These are phyloP conservation scores for Yamadazyma siamensis DNA, from an alignment of 1,139 yeast species.

Conservation along the genomic window DNA sequence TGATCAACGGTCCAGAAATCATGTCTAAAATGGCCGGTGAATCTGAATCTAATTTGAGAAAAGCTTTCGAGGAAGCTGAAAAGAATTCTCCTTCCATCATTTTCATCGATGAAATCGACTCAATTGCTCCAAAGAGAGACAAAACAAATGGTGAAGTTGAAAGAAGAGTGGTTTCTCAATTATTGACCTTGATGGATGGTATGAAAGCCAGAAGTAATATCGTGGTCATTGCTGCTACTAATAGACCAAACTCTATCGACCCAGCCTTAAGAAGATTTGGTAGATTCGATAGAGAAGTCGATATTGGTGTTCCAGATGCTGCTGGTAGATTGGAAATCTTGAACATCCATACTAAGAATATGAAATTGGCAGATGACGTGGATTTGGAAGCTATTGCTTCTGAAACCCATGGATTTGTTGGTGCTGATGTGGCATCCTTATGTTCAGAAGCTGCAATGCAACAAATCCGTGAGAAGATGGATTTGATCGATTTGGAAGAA, in stretches of 20 bases:
- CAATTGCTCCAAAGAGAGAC: conserved; percentile 99
- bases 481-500: conserved; percentile 92
- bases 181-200: conserved; percentile 97
- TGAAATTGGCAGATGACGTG: conserved; percentile 94
- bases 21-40: conserved; percentile 99
- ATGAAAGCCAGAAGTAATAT: conserved; percentile 98
- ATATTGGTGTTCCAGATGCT: conserved; percentile 98
- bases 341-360: conserved; percentile 84
- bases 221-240: conserved; percentile 86
- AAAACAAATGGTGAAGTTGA: conserved; percentile 98
- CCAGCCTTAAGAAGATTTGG: conserved; percentile 99
- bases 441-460: conserved; percentile 96
- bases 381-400: conserved; percentile 83
- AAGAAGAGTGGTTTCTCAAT: conserved; percentile 96
- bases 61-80: conserved; percentile 99
- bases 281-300: conserved; percentile 98
- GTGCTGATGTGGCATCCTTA: conserved; percentile 78
- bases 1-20: conserved; percentile 99
- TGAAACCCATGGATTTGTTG: conserved; percentile 95
- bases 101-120: conserved; percentile 97
- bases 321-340: conserved; percentile 96
- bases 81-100: conserved; percentile 97
- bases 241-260: conserved; percentile 97
- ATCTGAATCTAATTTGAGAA: conserved; percentile 93
- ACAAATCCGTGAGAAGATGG: conserved; percentile 99